These are phyloP conservation scores for Cytospora mali DNA, from an alignment of 2,329 filamentous ascomycete species.

Conservation along the genomic window DNA sequence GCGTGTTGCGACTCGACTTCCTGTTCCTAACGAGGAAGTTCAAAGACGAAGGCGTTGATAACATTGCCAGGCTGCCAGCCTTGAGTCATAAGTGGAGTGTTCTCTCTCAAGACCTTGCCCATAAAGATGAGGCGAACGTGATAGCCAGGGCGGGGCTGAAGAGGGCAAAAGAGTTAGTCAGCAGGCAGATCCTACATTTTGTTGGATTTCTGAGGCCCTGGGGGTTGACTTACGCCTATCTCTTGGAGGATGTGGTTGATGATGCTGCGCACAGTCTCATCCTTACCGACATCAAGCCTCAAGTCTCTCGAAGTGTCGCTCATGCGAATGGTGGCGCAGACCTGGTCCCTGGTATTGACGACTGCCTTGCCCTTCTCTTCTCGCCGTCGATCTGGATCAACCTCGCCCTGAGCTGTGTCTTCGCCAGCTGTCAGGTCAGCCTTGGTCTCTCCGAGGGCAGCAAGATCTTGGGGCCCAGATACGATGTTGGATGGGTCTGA, in stretches of 20 bases:
- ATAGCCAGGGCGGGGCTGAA: constrained; percentile 8
- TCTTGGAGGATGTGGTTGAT: constrained; percentile 65
- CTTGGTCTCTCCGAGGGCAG: constrained; percentile 8
- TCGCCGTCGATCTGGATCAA: constrained; percentile 35
- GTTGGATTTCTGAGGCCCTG: neutral
- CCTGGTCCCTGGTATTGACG: constrained; percentile 48
- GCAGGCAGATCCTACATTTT: neutral
- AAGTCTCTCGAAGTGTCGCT: constrained; percentile 71
- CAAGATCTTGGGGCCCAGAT: constrained; percentile 31
- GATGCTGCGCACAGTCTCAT: constrained; percentile 67
- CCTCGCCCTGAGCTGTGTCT: constrained; percentile 32
- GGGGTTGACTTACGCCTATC: constrained; percentile 56
- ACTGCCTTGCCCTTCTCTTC: constrained; percentile 59
- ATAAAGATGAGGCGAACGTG: constrained; percentile 74
- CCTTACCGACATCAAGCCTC: constrained; percentile 56
- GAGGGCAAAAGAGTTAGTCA: neutral
- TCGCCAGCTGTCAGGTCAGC: constrained; percentile 35
- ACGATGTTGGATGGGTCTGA: constrained; percentile 65
- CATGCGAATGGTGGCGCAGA: constrained; percentile 63
- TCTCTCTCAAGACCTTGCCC: constrained; percentile 77
- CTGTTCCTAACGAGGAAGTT: constrained; percentile 29
- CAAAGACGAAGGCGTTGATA: constrained; percentile 74
- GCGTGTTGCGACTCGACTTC: neutral
- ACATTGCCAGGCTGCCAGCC: constrained; percentile 77
- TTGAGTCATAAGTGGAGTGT: constrained; percentile 64